Base-by-base conservation (phyloP, 306 rosid species). In the Rosa persica region DNA sequence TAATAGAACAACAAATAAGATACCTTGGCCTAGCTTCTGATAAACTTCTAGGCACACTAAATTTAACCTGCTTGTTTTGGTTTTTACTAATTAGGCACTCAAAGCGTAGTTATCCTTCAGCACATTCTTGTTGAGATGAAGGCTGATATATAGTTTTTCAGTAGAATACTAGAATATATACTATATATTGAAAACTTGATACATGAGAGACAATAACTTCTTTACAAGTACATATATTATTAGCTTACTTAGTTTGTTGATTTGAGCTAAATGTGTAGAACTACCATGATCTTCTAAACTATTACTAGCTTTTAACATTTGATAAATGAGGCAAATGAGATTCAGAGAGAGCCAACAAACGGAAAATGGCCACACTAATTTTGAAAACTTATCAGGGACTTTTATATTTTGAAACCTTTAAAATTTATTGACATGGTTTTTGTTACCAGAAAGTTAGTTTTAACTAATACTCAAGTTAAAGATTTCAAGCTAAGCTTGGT, bases 71-170 rank as follows among this genome's bases (percentile, higher is more conserved):
- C 40, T 12, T 12, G 42, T 13, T 30, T 13, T 3, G 19, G 40
- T 62, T 62, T 22, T 8, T n/a, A 1, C 61, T 54, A 54, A 10
- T 57, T 57, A n/a, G 25, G 25, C 23, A 19, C 25, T 54, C 1
- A 8, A 8, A 25, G 5, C 8, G 19, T 60, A 25, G 25, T 58
- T 22, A 61, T 61, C 67, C 39, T 12, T 61, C 66, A 4, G 40
- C 42, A 61, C 67, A 61, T 61, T 60, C 66, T 61, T 61, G n/a
- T 27, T 61, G 67, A 60, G 66, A 60, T 55, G 27, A n/a, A 8
- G 12, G 27, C 12, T 55, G 57, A 17, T 51, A 30, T 39, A 39
- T 5, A 54, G 27, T 20, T 20, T 51, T 20, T 8, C 61, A 54
- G 61, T 20, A 54, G 60, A 52, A 19, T 5, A 19, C 10, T 46